phyloP scores from a whole-genome alignment of 2,329 filamentous ascomycete genomes.

The Scedosporium boydii region DNA sequence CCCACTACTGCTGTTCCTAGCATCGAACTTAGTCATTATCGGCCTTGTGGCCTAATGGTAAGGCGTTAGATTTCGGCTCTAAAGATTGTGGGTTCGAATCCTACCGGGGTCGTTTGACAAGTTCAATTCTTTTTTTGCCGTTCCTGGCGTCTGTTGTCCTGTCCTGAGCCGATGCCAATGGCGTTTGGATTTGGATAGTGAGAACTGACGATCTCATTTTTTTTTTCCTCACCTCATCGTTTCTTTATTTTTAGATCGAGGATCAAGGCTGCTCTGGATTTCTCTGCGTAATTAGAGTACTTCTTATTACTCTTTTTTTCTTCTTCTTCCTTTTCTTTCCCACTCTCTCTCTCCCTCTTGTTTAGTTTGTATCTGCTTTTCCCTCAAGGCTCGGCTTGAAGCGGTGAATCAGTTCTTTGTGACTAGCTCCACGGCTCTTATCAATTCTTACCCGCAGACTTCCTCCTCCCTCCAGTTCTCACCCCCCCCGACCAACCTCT shows the following conservation, averaged over 20 bases:
- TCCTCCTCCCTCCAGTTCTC: neutral
- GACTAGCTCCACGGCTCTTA: neutral
- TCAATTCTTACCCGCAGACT: neutral
- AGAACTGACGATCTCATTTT: neutral
- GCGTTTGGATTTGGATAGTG: neutral
- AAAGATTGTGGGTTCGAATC: slow-evolving; percentile 2
- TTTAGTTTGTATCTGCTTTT: neutral
- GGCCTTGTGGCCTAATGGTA: slow-evolving; percentile 8
- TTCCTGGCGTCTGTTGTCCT: neutral
- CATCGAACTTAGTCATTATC: slow-evolving; percentile 1
- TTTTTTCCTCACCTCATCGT: neutral
- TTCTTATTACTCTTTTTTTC: neutral
- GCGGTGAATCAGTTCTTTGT: neutral
- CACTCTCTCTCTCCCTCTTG: neutral
- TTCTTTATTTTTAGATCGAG: neutral
- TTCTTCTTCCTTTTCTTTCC: neutral
- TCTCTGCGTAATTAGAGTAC: neutral
- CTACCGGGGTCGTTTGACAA: neutral
- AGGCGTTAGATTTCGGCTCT: slow-evolving; percentile 7
- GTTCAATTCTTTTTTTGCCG: neutral
- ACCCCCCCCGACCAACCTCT: slow-evolving; percentile 1
- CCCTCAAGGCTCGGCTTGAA: neutral
- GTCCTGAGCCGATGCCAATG: neutral
- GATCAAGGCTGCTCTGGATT: neutral
- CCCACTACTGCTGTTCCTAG: neutral